Percentiles rank a stretch among this genome's conserved stretches.
These are phyloP conservation scores for Tolypocladium cylindrosporum DNA, from an alignment of 2,329 filamentous ascomycete species.

Conservation along the genomic window DNA sequence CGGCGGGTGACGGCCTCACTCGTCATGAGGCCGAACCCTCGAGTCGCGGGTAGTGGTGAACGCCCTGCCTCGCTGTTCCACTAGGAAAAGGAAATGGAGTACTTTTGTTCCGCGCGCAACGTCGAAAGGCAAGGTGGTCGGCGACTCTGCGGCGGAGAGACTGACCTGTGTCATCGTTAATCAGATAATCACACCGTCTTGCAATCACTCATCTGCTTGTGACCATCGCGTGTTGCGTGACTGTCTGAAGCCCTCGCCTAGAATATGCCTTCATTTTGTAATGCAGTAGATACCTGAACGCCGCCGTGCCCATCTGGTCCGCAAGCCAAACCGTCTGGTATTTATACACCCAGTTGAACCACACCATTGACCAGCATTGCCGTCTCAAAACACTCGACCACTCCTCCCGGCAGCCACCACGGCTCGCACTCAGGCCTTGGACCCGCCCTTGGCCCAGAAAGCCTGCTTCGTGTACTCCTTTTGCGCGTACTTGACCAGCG, in stretches of 20 bases:
- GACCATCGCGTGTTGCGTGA: not conserved
- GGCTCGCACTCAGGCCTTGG: constrained; percentile 11
- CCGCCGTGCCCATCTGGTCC: constrained; percentile 24
- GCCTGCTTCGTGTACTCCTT: constrained; percentile 53
- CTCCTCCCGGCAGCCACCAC: not conserved
- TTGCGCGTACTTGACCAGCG: constrained; percentile 55
- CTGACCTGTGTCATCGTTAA: not conserved
- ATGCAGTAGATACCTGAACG: constrained; percentile 25
- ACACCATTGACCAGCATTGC: not conserved
- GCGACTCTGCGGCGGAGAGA: not conserved
- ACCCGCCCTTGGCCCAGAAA: constrained; percentile 34
- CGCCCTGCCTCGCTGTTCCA: not conserved
- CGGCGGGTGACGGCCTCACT: not conserved
- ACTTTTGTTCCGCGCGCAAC: not conserved
- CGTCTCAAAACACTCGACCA: not conserved
- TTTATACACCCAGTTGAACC: constrained; percentile 24
- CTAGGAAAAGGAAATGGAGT: not conserved
- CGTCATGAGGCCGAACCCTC: not conserved
- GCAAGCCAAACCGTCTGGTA: constrained; percentile 20
- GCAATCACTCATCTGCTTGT: not conserved
- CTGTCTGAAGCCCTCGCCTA: not conserved
- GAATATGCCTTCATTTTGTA: constrained; percentile 9
- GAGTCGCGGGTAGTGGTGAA: not conserved
- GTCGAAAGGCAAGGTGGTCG: not conserved
- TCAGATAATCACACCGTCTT: not conserved